Evolutionary conservation across 83 land plant species (phyloP).

Genomic region (Thuja plicata): DNA sequence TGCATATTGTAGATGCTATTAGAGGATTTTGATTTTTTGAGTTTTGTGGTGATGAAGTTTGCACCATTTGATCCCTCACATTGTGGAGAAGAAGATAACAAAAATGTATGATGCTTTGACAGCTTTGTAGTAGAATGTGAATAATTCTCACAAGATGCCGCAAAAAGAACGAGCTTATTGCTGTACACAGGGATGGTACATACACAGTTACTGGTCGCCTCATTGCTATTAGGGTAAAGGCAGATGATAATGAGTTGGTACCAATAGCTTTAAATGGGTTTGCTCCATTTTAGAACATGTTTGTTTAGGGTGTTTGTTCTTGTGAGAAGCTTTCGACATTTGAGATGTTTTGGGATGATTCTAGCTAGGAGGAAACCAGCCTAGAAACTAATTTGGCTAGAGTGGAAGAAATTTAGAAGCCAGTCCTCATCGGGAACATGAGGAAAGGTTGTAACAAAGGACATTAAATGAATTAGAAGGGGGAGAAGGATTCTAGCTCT

Average conservation of each 20-base stretch:
- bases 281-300: neutral
- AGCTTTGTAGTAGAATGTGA: too few species aligned
- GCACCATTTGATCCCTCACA: too few species aligned
- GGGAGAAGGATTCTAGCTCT: neutral
- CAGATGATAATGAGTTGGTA: neutral
- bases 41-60: too few species aligned
- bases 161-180: too few species aligned
- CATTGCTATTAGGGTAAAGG: neutral
- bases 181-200: too few species aligned
- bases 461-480: neutral
- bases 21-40: too few species aligned
- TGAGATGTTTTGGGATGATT: neutral
- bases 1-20: too few species aligned
- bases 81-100: too few species aligned
- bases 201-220: neutral
- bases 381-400: neutral
- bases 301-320: neutral
- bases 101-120: too few species aligned
- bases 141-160: too few species aligned
- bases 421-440: neutral
- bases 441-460: neutral
- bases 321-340: neutral
- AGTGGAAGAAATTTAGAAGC: neutral
- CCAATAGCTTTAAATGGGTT: neutral
- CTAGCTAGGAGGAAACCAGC: neutral